These are phyloP conservation scores for Vitis rotundifolia DNA, from an alignment of 164 flowering plant species.

Conservation along the genomic window DNA sequence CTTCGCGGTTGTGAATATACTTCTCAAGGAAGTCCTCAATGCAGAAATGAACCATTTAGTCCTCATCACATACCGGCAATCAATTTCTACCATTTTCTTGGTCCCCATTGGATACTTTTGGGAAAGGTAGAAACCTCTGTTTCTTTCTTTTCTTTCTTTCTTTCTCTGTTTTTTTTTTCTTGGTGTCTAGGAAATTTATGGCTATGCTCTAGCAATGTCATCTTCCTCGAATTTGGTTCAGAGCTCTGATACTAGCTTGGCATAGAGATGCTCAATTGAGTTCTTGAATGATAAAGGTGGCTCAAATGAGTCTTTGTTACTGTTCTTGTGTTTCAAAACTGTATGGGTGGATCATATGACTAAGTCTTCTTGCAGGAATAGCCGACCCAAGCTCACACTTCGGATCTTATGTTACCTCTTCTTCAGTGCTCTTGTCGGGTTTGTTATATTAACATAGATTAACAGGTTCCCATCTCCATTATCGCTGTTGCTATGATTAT, in stretches of 20 bases:
- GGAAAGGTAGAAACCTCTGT: conserved; percentile 54
- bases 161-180: neutral
- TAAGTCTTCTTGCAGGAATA: conserved; percentile 56
- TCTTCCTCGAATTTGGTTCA: neutral
- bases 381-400: conserved; percentile 56
- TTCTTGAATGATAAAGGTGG: no score
- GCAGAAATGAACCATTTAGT: conserved; percentile 57
- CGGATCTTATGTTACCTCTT: conserved; percentile 56
- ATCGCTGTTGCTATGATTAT: neutral
- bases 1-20: conserved; percentile 61
- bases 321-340: no score
- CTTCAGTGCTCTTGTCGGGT: conserved; percentile 78
- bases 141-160: neutral
- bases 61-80: conserved; percentile 58
- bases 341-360: neutral
- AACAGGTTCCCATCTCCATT: neutral
- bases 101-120: conserved; percentile 65
- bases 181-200: no score
- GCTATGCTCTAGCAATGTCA: no score
- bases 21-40: conserved; percentile 67
- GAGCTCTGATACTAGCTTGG: neutral
- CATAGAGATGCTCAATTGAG: no score
- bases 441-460: conserved; percentile 14
- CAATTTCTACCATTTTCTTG: conserved; percentile 47
- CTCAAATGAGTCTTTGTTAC: no score